These are phyloP conservation scores for Starmera dryadoides DNA, from an alignment of 805 yeast species.

Conservation along the genomic window DNA sequence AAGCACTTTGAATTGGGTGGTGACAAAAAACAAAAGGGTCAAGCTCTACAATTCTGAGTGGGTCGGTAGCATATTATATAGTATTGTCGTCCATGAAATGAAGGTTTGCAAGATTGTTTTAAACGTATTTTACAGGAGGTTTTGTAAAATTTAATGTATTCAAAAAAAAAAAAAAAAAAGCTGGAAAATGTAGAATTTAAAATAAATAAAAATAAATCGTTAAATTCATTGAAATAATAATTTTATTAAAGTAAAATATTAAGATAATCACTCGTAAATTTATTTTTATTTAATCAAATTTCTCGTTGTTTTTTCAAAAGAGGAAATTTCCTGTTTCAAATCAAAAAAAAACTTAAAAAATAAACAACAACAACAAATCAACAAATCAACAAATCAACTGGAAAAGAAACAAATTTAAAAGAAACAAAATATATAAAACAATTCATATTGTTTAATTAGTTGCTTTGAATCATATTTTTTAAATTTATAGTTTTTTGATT, in stretches of 20 bases:
- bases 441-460: too few relatives aligned
- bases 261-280: too few relatives aligned
- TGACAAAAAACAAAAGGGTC: conserved; percentile 99
- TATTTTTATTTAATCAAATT: too few relatives aligned
- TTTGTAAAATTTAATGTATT: conserved; percentile 16
- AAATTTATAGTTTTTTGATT: background rate
- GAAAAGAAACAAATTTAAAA: too few relatives aligned
- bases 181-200: background rate
- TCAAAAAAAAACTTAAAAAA: too few relatives aligned
- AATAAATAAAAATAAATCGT: conserved; percentile 9
- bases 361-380: too few relatives aligned
- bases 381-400: too few relatives aligned
- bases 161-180: background rate
- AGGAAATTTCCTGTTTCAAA: too few relatives aligned
- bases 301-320: too few relatives aligned
- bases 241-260: too few relatives aligned
- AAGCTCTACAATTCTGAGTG: conserved; percentile 96
- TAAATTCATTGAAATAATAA: conserved; percentile 9
- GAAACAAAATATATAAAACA: too few relatives aligned
- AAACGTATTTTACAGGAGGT: conserved; percentile 8
- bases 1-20: conserved; percentile 99
- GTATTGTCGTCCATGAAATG: background rate
- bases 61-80: background rate
- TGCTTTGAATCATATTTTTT: too few relatives aligned
- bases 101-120: background rate